Base-by-base conservation (phyloP, 345 rosid species). In the Citrus mangshanensis region DNA sequence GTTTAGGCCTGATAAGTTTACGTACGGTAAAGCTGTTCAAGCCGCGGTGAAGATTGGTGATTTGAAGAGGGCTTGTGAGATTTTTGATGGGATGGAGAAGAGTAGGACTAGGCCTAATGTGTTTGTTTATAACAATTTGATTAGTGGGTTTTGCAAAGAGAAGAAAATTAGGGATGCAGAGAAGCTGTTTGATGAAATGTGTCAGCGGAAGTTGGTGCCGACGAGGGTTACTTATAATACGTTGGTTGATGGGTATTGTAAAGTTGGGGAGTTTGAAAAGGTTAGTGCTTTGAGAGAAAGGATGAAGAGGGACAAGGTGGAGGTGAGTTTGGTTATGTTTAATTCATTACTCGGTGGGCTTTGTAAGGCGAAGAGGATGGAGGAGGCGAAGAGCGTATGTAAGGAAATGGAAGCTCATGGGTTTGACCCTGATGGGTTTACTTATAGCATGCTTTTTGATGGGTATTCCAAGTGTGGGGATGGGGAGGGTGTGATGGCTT, bases 221-320 rank as follows among this genome's bases (percentile, higher is more conserved):
- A 88, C 73, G 56, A 78, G 61, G 74, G 87, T 95, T 56, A 89
- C 98, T 0, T 95, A 90, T 77, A 93, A 92, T 82, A 85, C 89
- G 1, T 83, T 95, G 80, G 87, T 93, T 56, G 93, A 92, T 61
- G 94, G 98, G 59, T 90, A 86, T 74, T 93, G 92, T 77, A 93
- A 89, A 80, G 83, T 73, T 38, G 98, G 92, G 76, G 88, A 83
- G 35, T 75, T 88, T 42, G 92, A 89, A 2, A 77, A 80, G 71
- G 92, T 81, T 5, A 80, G 87, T 49, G 72, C 79, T 14, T 42
- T 89, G 83, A 89, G 89, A 80, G 88, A 85, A 56, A 82, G 85
- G 70, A 95, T 92, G 98, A 84, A 77, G 75, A 70, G 28, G 62
- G 89, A 82, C 69, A 84, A 84, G 21, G 88, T 92, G 67, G 79